phyloP scores from a whole-genome alignment of 2,329 filamentous ascomycete species.

The Sarocladium oryzae region DNA sequence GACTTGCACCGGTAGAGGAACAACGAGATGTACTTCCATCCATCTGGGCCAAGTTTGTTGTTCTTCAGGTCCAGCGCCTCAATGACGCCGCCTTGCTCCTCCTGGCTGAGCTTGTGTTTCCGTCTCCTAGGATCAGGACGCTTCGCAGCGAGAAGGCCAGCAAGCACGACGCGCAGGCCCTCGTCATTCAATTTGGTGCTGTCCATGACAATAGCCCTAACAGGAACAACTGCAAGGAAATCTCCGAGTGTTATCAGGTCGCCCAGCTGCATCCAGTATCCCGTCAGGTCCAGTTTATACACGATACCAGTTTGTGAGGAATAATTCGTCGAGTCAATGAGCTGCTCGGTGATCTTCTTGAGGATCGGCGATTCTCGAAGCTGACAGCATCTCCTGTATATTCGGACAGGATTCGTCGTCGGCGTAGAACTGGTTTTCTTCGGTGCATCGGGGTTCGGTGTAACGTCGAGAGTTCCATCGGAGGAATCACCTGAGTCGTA shows the following conservation, averaged over 20 bases:
- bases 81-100: slow-evolving; percentile 62
- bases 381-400: slow-evolving; percentile 92
- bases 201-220: slow-evolving; percentile 79
- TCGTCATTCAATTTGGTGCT: slow-evolving; percentile 84
- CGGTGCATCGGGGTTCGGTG: slow-evolving; percentile 13
- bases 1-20: slow-evolving; percentile 89
- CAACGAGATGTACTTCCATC: slow-evolving; percentile 85
- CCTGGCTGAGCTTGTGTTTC: slow-evolving; percentile 35
- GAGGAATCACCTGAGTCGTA: slow-evolving; percentile 62
- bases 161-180: slow-evolving; percentile 77
- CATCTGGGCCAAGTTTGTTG: slow-evolving; percentile 80
- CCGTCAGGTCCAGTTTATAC: slow-evolving; percentile 73
- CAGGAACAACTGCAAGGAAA: slow-evolving; percentile 87
- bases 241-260: slow-evolving; percentile 87
- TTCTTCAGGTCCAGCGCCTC: slow-evolving; percentile 86
- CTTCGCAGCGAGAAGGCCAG: slow-evolving; percentile 76
- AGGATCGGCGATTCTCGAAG: slow-evolving; percentile 86
- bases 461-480: slow-evolving; percentile 20
- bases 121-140: slow-evolving; percentile 51
- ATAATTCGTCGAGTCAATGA: slow-evolving; percentile 63
- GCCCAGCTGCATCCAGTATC: slow-evolving; percentile 73
- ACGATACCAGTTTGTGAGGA: slow-evolving; percentile 67
- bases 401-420: slow-evolving; percentile 84
- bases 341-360: slow-evolving; percentile 85
- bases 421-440: slow-evolving; percentile 41